A percentile compares a stretch with the other conserved stretches of the same genome.
phyloP scores from a whole-genome alignment of 139 green algal species.

The Chlamydomonas asymmetrica region DNA sequence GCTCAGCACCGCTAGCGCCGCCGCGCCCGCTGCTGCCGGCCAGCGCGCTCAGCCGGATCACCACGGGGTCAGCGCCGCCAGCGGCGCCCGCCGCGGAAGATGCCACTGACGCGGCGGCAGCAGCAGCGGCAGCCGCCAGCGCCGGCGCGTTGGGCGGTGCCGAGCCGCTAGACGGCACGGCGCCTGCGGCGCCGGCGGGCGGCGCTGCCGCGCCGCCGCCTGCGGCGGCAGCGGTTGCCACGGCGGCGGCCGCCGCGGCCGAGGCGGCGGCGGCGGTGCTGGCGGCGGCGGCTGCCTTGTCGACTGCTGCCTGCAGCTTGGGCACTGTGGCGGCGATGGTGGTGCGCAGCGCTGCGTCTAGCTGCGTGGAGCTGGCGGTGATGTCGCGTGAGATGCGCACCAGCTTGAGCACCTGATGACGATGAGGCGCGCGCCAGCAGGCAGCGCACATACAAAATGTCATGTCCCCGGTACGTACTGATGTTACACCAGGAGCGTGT shows the following conservation, averaged over 20 bases:
- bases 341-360: conserved; percentile 33
- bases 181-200: neutral
- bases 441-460: no score
- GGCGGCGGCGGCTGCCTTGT: neutral
- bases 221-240: neutral
- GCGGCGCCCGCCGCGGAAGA: neutral
- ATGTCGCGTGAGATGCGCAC: no score
- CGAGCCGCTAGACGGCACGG: neutral
- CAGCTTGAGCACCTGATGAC: no score
- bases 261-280: neutral
- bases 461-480: no score
- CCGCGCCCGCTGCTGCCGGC: neutral
- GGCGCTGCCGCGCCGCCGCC: neutral
- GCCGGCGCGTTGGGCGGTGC: neutral
- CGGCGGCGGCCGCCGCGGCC: neutral
- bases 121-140: neutral
- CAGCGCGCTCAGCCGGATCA: conserved; percentile 16
- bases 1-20: conserved; percentile 5
- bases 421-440: no score
- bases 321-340: conserved; percentile 10
- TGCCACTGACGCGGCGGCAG: neutral
- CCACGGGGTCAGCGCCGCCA: conserved; percentile 22
- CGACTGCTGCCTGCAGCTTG: conserved; percentile 6
- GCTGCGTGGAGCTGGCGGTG: no score
- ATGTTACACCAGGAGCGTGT: no score